Base-by-base conservation (phyloP, 2,329 filamentous ascomycete species). In the Ceratocystis ficicola region DNA sequence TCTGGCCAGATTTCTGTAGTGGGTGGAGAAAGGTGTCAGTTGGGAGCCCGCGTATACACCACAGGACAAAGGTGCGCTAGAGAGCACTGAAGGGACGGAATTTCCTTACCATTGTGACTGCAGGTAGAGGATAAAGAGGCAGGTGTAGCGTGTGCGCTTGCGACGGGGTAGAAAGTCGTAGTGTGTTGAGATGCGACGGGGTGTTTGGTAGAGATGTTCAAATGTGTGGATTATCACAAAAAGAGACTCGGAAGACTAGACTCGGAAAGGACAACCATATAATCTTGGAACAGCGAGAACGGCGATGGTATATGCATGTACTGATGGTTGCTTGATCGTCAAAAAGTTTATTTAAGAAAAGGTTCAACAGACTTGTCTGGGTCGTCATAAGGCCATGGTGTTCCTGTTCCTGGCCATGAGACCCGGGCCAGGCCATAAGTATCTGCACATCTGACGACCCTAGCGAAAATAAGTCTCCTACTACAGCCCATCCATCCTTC, bases 1-100 rank as follows among this genome's bases (percentile, higher is more conserved):
- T 94, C 86, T 93, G 89, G 67, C 63, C 46, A 28, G 30, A 50
- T 59, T 67, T 65, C 66, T 71, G 67, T 52, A 59, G 60, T 5
- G 17, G 32, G 22, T 20, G 28, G 50, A 30, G 48, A 52, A 59
- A 46, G 41, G 66, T 32, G 25, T 67, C 65, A n/a, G 48, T 8
- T 48, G 32, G 41, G 63, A 50, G 44, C 48, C 22, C n/a, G 5
- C 32, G 41, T 63, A 32, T 44, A 15, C 32, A 8, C 36, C 36
- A 41, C 4, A 12, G 12, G 36, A 41, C 36, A 41, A 12, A 41
- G 36, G 10, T 12, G 36, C 36, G 10, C 8, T 4, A 4, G 50
- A 36, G 7, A 5, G 17, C 25, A n/a, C n/a, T 12, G 22, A 3
- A 50, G 25, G 62, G 44, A 12, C 44, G 48, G 44, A 5, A 41